Evolutionary conservation across 2,329 filamentous ascomycete species (phyloP), one percentile per base, ranked within the genome.

Genomic region (Neurospora crassa): DNA sequence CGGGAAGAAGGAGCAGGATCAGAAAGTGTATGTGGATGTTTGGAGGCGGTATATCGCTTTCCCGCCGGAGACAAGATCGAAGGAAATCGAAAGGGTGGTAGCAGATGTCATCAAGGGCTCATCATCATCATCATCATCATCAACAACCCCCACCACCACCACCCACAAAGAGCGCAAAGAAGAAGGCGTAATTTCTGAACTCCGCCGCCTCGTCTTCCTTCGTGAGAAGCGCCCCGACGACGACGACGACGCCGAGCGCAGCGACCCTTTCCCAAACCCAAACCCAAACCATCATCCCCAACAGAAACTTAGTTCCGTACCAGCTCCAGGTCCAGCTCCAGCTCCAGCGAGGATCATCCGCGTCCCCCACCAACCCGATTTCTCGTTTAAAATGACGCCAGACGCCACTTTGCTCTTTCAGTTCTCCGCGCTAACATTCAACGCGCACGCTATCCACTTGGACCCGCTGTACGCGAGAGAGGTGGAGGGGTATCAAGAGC

Each of bases 361-460:
- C 83, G 82, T 79, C 69, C 79, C 79, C 40, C 77, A 79, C 69
- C 53, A 76, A 0, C 79, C 83, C 8, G 78, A 78, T 18, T 80
- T 81, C 73, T 78, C 78, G 29, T 78, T 91, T 75, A 82, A 83
- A 0, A 81, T 97, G 34, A 86, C 82, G 0, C 93, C 94, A 0
- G 90, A 90, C 2, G 84, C 87, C 2, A 83, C 87, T 5, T 87
- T 97, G 5, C 88, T 99, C 70, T 97, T 97, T 82, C 89, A 94
- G 72, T 98, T 95, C 84, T 96, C 92, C 24, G 94, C 94, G 0
- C 87, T 99, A 42, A 95, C 92, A 2, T 94, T 93, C 84, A 99
- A 99, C 80, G 93, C 93, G 1, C 96, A 99, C 81, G 85, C 87
- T 18, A 97, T 99, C 76, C 96, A 99, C 81, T 85, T 97, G 29